Base-by-base conservation (phyloP, 2,329 filamentous ascomycete species). In the Claviceps capensis region DNA sequence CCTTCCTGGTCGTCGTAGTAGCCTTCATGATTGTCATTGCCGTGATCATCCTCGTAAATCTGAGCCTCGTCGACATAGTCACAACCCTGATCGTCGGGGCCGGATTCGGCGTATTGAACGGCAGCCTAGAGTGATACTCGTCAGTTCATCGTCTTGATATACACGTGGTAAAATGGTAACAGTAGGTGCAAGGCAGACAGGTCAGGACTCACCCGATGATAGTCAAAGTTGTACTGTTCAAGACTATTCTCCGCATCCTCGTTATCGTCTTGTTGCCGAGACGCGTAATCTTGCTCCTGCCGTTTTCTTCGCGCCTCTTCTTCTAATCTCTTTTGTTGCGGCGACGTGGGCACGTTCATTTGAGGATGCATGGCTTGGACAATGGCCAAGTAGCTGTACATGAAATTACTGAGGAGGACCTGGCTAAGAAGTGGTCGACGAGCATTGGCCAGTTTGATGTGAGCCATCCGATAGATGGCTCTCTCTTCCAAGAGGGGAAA, bases 301-400 rank as follows among this genome's bases (percentile, higher is more conserved):
- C 73, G 72, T 57, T 73, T 74, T 37, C 74, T 69, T 46, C 69
- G 67, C 48, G 73, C 69, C 58, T 78, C 76, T 51, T 81, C 76
- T 55, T 82, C 77, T 50, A 79, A 67, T 50, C 74, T 73, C 62
- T 79, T 80, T 63, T 85, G 83, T 60, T 89, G 88, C 38, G 86
- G 82, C 16, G 86, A 90, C 38, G 86, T 79, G n/a, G 88, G 88
- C 44, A 95, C 83, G 61, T 94, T 87, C 70, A 96, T 87, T 63
- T 95, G 88, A 44, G 93, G 93, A 67, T 98, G 93, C 88, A 96
- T 96, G 62, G 94, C 89, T 69, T 98, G 93, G 46, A 98, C 93
- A 67, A 97, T 98, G 56, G 93, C 93, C 57, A 98, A 78, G 66
- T 98, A 98, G 53, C 89, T 93, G 71, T 98, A 98, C 93, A 98